Evolutionary conservation across 2,329 filamentous ascomycete genomes (phyloP), one percentile per base, ranked within the genome.

Genomic region (Colletotrichum eleusines): DNA sequence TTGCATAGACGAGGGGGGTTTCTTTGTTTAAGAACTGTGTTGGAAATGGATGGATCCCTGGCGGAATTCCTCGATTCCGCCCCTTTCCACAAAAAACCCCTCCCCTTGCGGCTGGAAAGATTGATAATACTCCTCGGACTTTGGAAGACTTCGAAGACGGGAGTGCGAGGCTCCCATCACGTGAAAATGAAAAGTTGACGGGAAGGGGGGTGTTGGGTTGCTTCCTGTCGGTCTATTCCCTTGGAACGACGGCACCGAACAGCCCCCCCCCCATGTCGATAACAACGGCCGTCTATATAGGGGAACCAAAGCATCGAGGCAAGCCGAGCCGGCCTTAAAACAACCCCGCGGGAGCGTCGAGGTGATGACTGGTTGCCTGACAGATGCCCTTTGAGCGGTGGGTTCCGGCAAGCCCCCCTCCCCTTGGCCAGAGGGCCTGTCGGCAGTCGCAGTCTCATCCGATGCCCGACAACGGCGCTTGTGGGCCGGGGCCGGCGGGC

Each of bases 371-470:
- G 14, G 3, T 5, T 23, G 20, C 23, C 6, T 20, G 18, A 33
- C 44, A 18, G 55, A 2, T 31, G n/a, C n/a, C 18, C 8, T 46
- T 44, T 35, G 12, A 18, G 44, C 40, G 50, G 59, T 23, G 50
- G 44, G 18, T 12, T 20, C 38, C 40, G 18, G 28, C 11, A 31
- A 50, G 40, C 38, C 8, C 18, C 12, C 33, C 14, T 5, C 31
- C 38, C 54, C 12, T 38, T 38, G 40, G 38, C 38, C 38, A 33
- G 35, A 20, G 46, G 26, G 38, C 5, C 40, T 38, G 33, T 67
- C 64, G 64, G 59, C 65, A 55, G 59, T 57, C 50, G 59, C 51
- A 48, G 18, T 42, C 65, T 68, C 65, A 42, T 63, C 65, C 50
- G 59, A 63, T 63, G 16, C 57, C 50, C 50, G 48, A 40, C 65